Conservation (phyloP, 306 rosid species). For the Prunus davidiana region DNA sequence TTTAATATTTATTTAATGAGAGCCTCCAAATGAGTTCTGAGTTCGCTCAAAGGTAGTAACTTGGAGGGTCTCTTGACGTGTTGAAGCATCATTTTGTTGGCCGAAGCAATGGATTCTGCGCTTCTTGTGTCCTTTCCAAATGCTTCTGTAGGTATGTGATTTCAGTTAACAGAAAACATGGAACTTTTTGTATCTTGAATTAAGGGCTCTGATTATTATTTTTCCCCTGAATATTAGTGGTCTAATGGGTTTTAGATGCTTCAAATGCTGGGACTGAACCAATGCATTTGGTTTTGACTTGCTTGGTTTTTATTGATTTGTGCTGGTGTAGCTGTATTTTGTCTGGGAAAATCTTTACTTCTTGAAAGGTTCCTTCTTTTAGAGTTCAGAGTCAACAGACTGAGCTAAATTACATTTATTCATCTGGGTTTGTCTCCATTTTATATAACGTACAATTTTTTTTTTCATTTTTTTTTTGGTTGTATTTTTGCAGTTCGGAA, state of each 20-base stretch:
- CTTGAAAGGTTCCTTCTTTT: neutral
- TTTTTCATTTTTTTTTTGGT: neutral
- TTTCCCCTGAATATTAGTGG: neutral
- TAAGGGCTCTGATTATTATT: neutral
- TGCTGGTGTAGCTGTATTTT: neutral
- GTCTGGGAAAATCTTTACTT: neutral
- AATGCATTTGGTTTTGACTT: neutral
- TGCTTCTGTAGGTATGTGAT: conserved; percentile 31
- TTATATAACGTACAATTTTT: neutral
- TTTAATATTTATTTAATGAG: neutral
- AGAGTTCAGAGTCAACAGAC: neutral
- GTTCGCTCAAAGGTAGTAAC: no score
- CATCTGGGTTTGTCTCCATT: neutral
- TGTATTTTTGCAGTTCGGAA: neutral
- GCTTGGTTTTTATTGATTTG: neutral
- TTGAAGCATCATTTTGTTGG: neutral
- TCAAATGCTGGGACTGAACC: neutral
- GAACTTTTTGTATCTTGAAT: neutral
- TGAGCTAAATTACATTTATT: neutral
- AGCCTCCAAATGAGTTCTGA: no score
- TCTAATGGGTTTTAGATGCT: neutral
- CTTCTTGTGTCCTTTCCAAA: conserved; percentile 32
- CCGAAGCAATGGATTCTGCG: conserved; percentile 39
- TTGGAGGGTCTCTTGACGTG: neutral
- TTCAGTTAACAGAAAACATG: neutral